phyloP scores from a whole-genome alignment of 192 early-diverging fungal genomes.

The Backusella australiensis region DNA sequence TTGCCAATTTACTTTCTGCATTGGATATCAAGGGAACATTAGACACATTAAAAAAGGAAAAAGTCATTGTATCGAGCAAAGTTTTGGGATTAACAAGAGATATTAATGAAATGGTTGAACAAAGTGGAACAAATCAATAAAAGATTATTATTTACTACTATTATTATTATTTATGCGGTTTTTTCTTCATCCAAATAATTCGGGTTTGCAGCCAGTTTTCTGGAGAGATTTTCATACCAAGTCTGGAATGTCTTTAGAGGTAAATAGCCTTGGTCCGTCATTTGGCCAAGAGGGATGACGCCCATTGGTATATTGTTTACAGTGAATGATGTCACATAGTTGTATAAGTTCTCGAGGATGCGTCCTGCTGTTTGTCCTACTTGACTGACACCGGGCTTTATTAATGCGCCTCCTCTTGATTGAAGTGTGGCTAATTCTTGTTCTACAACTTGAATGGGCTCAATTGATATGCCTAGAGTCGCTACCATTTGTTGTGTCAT shows the following conservation, averaged over 20 bases:
- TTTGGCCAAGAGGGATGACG: slow-evolving; percentile 48
- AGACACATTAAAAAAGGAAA: slow-evolving; percentile 16
- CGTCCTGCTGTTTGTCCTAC: slow-evolving; percentile 55
- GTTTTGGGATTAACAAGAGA: slow-evolving; percentile 12
- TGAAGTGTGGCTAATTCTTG: slow-evolving; percentile 43
- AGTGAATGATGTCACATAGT: slow-evolving; percentile 73
- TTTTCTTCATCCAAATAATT: slow-evolving; percentile 16
- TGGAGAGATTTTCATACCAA: slow-evolving; percentile 76
- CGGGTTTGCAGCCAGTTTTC: slow-evolving; percentile 48
- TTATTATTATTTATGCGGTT: not conserved
- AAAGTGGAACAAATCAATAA: not conserved
- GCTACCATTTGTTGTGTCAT: slow-evolving; percentile 34
- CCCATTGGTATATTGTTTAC: slow-evolving; percentile 48
- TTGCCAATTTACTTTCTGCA: slow-evolving; percentile 17
- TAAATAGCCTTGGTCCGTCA: slow-evolving; percentile 44
- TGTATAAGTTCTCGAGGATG: slow-evolving; percentile 67
- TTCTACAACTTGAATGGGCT: slow-evolving; percentile 74
- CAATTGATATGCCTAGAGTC: slow-evolving; percentile 91
- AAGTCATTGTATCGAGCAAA: slow-evolving; percentile 12
- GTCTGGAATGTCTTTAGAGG: slow-evolving; percentile 72
- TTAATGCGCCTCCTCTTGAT: not conserved
- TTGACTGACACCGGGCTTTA: slow-evolving; percentile 34
- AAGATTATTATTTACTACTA: not conserved
- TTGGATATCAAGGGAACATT: slow-evolving; percentile 18
- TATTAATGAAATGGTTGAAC: slow-evolving; percentile 5